phyloP scores from a whole-genome alignment of 495 filamentous ascomycete genomes.

The Aspergillus bridgeri region DNA sequence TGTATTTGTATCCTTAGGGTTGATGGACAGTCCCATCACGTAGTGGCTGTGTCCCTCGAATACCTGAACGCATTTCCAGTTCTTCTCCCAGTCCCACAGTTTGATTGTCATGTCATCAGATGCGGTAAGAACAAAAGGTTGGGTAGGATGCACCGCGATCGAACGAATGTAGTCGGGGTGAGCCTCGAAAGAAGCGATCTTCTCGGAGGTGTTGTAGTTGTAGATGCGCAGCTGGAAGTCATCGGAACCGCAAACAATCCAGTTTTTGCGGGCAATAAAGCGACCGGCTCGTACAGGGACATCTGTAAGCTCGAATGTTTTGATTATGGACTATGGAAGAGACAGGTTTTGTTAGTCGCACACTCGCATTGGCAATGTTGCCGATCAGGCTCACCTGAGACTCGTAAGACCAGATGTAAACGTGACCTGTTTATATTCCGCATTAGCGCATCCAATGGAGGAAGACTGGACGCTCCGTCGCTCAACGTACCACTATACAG shows the following conservation, averaged over 20 bases:
- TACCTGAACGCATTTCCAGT: constrained; percentile 96
- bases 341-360: constrained; percentile 8
- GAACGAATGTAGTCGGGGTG: constrained; percentile 99
- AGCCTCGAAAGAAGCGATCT: constrained; percentile 96
- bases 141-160: constrained; percentile 93
- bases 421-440: constrained; percentile 62
- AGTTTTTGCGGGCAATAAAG: constrained; percentile 97
- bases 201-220: constrained; percentile 99
- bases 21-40: constrained; percentile 99
- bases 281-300: constrained; percentile 95
- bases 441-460: constrained; percentile 25
- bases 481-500: constrained; percentile 78
- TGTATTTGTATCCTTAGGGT: constrained; percentile 98
- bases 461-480: constrained; percentile 5
- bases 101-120: constrained; percentile 99
- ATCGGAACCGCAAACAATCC: constrained; percentile 98
- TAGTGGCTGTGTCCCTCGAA: constrained; percentile 98
- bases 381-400: constrained; percentile 59
- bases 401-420: constrained; percentile 99
- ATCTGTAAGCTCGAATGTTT: constrained; percentile 99
- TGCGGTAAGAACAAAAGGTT: constrained; percentile 93
- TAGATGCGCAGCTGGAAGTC: constrained; percentile 96
- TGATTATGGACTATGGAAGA: constrained; percentile 73
- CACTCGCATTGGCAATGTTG: not conserved
- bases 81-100: constrained; percentile 98